Conservation (phyloP, 2,329 filamentous ascomycete species). For the Colletotrichum cuscutae region DNA sequence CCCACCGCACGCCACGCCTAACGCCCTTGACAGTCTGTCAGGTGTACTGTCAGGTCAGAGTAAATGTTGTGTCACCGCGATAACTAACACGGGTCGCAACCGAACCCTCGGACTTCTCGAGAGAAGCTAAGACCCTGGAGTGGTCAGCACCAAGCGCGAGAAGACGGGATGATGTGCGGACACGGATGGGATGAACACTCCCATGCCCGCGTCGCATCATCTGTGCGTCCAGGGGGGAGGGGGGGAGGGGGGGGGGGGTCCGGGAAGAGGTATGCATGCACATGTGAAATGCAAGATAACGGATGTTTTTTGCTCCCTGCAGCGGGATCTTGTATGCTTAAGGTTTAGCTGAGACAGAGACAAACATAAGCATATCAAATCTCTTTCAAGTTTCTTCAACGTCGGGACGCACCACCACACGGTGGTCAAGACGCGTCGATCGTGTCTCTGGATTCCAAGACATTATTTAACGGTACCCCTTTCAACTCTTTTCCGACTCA, state of each 20-base stretch:
- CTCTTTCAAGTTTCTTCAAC: background rate
- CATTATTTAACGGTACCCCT: slow-evolving; percentile 1
- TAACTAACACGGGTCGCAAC: background rate
- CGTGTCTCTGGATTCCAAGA: background rate
- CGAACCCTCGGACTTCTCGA: background rate
- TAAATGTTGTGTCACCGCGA: slow-evolving; percentile 18
- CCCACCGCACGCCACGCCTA: slow-evolving; percentile 21
- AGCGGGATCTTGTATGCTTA: background rate
- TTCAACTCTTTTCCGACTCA: background rate
- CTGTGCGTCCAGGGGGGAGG: slow-evolving; percentile 12
- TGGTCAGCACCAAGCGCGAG: background rate
- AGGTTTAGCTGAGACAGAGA: background rate
- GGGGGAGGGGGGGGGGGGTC: too few relatives aligned
- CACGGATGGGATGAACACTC: slow-evolving; percentile 1
- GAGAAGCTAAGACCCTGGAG: background rate
- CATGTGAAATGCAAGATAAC: background rate
- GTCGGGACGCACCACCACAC: background rate
- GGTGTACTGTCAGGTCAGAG: slow-evolving; percentile 8
- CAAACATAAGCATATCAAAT: background rate
- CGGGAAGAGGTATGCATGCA: slow-evolving; percentile 3
- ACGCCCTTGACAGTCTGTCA: slow-evolving; percentile 29
- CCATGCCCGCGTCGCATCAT: background rate
- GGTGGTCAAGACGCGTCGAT: background rate
- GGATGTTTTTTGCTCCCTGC: background rate
- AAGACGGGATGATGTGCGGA: slow-evolving; percentile 6